phyloP scores from a whole-genome alignment of 495 filamentous ascomycete genomes.

The Trichoderma reesei region DNA sequence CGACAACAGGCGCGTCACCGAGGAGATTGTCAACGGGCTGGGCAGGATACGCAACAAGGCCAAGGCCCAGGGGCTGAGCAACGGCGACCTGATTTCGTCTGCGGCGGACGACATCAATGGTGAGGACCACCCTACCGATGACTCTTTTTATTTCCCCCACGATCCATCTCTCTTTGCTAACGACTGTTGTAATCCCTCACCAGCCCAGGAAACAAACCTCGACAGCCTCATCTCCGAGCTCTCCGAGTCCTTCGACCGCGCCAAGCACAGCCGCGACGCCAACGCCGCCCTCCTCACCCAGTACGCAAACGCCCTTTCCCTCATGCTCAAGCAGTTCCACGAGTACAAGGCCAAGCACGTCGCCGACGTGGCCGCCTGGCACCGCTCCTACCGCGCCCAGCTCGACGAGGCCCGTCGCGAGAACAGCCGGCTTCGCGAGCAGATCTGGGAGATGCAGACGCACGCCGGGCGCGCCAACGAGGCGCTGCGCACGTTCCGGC shows the following conservation, averaged over 20 bases:
- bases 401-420: conserved; percentile 47
- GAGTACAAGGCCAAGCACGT: conserved; percentile 43
- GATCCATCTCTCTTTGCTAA: too few relatives aligned
- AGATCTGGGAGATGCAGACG: conserved; percentile 48
- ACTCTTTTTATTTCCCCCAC: too few relatives aligned
- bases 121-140: too few relatives aligned
- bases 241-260: conserved; percentile 41
- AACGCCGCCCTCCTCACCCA: conserved; percentile 40
- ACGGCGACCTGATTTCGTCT: conserved; percentile 40
- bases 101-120: conserved; percentile 41
- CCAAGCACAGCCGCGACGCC: conserved; percentile 39
- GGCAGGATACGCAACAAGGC: conserved; percentile 43
- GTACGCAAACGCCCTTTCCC: conserved; percentile 35
- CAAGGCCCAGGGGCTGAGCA: conserved; percentile 32
- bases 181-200: neutral
- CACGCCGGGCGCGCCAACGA: conserved; percentile 40
- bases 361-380: conserved; percentile 42
- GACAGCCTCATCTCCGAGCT: conserved; percentile 43
- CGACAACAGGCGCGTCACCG: conserved; percentile 67
- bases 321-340: conserved; percentile 44
- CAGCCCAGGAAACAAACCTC: conserved; percentile 41
- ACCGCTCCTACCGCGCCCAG: conserved; percentile 45
- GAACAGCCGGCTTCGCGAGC: conserved; percentile 44
- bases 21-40: conserved; percentile 59
- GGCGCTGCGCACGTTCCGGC: conserved; percentile 37